Percentiles rank a stretch among this genome's conserved stretches.
phyloP scores from a whole-genome alignment of 1,139 yeast species.

The Candida sojae region DNA sequence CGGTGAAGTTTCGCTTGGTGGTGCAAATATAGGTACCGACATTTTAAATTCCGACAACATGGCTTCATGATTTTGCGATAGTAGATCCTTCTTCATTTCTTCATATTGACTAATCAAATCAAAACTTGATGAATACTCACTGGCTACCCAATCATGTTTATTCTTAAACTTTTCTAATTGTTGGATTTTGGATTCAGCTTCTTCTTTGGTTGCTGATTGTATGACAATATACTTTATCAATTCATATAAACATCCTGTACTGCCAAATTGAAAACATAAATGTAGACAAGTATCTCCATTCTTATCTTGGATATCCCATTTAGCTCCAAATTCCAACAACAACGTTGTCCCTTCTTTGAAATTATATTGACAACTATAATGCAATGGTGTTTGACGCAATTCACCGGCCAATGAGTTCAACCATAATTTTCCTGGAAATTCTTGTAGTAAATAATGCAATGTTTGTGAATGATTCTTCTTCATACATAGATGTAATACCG shows the following conservation, averaged over 20 bases:
- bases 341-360: constrained; percentile 70
- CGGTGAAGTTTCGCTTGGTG: background rate
- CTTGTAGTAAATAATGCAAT: constrained; percentile 77
- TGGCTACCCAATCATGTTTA: constrained; percentile 68
- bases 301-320: constrained; percentile 58
- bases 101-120: constrained; percentile 37
- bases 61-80: constrained; percentile 7
- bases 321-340: constrained; percentile 80
- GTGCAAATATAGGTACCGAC: background rate
- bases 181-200: constrained; percentile 45
- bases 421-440: constrained; percentile 71
- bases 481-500: constrained; percentile 79
- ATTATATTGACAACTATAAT: constrained; percentile 69
- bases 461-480: constrained; percentile 71
- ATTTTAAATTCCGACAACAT: background rate
- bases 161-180: constrained; percentile 41
- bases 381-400: constrained; percentile 67
- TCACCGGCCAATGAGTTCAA: constrained; percentile 51
- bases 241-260: constrained; percentile 60
- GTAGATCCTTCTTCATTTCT: constrained; percentile 20
- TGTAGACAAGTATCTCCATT: constrained; percentile 80
- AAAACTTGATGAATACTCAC: constrained; percentile 55
- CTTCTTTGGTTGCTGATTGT: constrained; percentile 22
- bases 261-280: constrained; percentile 77
- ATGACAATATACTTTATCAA: constrained; percentile 43